These are phyloP conservation scores for Pyrenophora seminiperda DNA, from an alignment of 2,329 filamentous ascomycete genomes.

Conservation along the genomic window DNA sequence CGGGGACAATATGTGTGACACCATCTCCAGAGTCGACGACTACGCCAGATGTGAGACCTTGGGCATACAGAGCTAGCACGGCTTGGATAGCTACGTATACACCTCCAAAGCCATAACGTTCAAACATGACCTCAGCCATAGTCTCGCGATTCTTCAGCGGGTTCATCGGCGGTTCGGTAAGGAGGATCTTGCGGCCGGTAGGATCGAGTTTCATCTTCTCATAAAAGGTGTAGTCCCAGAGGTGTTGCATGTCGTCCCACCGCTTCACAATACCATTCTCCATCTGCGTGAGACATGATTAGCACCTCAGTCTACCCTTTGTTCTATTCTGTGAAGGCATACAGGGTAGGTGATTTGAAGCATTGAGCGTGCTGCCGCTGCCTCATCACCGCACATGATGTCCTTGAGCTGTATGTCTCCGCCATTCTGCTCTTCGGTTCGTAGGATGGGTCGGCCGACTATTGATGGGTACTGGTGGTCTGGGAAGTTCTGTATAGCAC, in stretches of 20 bases:
- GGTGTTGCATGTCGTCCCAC: constrained; percentile 99
- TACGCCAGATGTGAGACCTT: constrained; percentile 84
- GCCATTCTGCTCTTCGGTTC: constrained; percentile 85
- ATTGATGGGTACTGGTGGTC: constrained; percentile 99
- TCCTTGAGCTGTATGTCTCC: constrained; percentile 81
- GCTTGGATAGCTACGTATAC: constrained; percentile 99
- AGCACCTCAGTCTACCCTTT: constrained; percentile 27
- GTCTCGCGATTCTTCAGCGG: constrained; percentile 94
- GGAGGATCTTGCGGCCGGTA: constrained; percentile 90
- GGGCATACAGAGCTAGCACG: constrained; percentile 92
- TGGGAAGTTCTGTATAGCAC: constrained; percentile 79
- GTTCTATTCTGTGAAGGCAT: constrained; percentile 43
- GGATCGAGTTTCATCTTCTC: constrained; percentile 96
- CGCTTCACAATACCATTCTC: constrained; percentile 99
- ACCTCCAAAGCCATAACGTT: constrained; percentile 92
- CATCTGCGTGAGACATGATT: constrained; percentile 65
- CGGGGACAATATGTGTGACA: constrained; percentile 97
- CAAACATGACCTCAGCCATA: constrained; percentile 99
- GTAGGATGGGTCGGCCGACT: constrained; percentile 94
- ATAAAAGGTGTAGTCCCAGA: constrained; percentile 98
- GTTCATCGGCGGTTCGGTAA: constrained; percentile 98
- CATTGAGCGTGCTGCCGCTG: constrained; percentile 93
- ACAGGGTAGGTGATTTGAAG: constrained; percentile 96
- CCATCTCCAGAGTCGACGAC: constrained; percentile 98
- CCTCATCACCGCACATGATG: constrained; percentile 99